phyloP scores from a whole-genome alignment of 176 grass and related monocot species.

The Eleusine indica region DNA sequence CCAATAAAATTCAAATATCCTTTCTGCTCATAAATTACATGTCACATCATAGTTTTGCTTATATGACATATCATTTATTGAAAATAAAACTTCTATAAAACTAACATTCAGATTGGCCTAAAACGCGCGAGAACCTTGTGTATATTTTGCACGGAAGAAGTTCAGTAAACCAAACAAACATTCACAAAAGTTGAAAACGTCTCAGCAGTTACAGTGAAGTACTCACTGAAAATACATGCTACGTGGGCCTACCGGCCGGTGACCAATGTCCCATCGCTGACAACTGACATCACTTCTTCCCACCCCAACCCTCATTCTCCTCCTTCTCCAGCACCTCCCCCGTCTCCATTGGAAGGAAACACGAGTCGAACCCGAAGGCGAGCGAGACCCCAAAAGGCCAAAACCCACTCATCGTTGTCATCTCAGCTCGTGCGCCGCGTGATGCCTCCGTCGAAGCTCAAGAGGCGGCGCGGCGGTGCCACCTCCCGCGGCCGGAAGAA shows the following conservation, averaged over 20 bases:
- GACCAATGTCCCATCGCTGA: neutral
- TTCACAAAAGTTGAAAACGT: neutral
- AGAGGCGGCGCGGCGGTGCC: conserved; percentile 60
- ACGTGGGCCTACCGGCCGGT: neutral
- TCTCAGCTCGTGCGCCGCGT: neutral
- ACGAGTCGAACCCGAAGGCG: neutral
- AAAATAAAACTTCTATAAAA: too few relatives aligned
- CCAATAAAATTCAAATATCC: too few relatives aligned
- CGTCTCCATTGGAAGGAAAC: conserved; percentile 3
- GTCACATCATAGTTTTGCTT: too few relatives aligned
- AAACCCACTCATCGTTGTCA: neutral
- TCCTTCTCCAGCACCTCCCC: neutral
- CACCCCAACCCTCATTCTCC: neutral
- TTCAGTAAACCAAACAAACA: neutral
- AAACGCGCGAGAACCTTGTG: too few relatives aligned
- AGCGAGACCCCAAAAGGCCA: conserved; percentile 40
- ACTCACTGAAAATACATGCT: neutral
- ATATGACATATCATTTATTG: too few relatives aligned
- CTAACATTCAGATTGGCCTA: too few relatives aligned
- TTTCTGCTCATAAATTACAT: too few relatives aligned
- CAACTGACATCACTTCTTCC: neutral
- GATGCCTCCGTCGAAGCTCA: conserved; percentile 48
- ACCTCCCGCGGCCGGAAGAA: conserved; percentile 63
- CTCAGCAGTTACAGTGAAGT: neutral
- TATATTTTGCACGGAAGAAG: too few relatives aligned